These are phyloP conservation scores for Aspergillus candidus DNA, from an alignment of 2,329 filamentous ascomycete genomes.

Conservation along the genomic window DNA sequence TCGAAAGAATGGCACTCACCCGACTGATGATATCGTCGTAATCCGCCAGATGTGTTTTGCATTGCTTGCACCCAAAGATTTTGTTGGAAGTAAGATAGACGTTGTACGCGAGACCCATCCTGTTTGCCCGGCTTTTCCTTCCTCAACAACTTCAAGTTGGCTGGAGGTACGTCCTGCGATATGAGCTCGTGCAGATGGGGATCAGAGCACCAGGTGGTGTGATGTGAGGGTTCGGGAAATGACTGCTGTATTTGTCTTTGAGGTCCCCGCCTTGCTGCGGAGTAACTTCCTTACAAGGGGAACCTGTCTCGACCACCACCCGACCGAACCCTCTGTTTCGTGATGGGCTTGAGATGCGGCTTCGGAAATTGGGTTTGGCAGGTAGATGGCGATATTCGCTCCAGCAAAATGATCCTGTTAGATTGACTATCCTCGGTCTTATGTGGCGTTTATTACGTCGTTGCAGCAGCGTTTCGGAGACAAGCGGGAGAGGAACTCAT, in stretches of 20 bases:
- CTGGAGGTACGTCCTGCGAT: conserved; percentile 14
- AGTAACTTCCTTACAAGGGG: conserved; percentile 2
- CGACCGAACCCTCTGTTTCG: neutral
- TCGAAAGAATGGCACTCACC: conserved; percentile 49
- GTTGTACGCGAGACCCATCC: conserved; percentile 87
- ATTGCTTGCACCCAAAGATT: conserved; percentile 89
- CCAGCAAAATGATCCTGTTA: no score
- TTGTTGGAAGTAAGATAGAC: conserved; percentile 78
- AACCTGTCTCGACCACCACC: neutral
- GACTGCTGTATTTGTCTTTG: neutral
- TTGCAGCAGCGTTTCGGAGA: no score
- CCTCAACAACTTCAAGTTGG: conserved; percentile 8
- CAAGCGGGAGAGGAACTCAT: no score
- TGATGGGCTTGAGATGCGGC: neutral
- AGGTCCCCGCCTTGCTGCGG: conserved; percentile 9
- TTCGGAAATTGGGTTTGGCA: no score
- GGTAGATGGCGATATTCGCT: no score
- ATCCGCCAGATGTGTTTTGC: conserved; percentile 92
- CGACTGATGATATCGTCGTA: conserved; percentile 94
- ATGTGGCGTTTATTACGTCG: no score
- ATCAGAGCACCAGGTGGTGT: neutral
- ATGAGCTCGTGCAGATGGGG: conserved; percentile 15
- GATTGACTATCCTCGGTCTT: no score
- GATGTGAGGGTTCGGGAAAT: no score
- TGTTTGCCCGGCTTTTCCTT: conserved; percentile 17